Conservation (phyloP, 306 rosid species). For the Prosopis cineraria region DNA sequence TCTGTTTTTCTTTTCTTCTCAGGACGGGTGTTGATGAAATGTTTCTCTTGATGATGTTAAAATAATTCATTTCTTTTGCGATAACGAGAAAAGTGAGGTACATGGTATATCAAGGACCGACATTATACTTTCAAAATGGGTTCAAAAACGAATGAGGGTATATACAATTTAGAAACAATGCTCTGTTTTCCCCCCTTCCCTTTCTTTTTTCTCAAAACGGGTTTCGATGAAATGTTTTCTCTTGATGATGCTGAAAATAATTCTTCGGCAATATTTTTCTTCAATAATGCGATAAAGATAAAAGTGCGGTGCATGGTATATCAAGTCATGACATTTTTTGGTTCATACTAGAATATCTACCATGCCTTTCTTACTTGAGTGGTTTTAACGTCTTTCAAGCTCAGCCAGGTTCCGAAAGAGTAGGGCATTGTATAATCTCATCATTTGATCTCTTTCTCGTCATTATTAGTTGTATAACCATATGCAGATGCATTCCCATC, state of each 20-base stretch:
- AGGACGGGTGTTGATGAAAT: not conserved
- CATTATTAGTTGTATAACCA: constrained; percentile 14
- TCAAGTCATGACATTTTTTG: constrained; percentile 8
- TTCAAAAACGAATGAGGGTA: not conserved
- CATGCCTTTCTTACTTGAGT: not conserved
- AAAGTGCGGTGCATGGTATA: not conserved
- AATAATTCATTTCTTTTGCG: not conserved
- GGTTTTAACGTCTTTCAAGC: not conserved
- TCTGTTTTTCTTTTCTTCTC: not conserved
- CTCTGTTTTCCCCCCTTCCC: not conserved
- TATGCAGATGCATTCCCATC: constrained; percentile 15
- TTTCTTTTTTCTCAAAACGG: not conserved
- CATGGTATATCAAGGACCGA: not conserved
- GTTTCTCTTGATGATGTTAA: not conserved
- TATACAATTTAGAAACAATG: not conserved
- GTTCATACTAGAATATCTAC: not conserved
- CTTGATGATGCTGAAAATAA: constrained; percentile 2
- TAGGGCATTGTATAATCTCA: not conserved
- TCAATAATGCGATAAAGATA: not conserved
- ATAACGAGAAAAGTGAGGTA: not conserved
- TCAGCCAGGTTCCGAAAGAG: not conserved
- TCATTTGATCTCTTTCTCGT: not conserved
- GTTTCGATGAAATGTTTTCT: constrained; percentile 1
- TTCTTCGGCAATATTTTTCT: not conserved
- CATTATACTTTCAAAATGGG: not conserved